These are phyloP conservation scores for Fusarium sp. DNA, from an alignment of 2,329 filamentous ascomycete genomes.

Conservation along the genomic window DNA sequence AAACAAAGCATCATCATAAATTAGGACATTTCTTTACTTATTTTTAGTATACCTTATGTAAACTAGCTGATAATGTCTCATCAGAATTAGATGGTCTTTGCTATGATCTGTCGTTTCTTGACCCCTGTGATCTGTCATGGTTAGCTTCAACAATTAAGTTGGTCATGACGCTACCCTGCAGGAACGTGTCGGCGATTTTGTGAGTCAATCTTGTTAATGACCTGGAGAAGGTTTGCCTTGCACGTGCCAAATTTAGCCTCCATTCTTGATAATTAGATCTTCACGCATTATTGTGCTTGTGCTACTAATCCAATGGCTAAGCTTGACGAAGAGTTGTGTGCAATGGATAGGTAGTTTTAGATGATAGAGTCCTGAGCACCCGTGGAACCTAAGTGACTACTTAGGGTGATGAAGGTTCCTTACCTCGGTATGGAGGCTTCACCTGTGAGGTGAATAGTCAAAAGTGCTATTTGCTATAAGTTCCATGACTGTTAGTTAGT, in stretches of 20 bases:
- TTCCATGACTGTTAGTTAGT: neutral
- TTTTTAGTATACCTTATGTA: neutral
- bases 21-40: neutral
- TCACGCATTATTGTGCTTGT: neutral
- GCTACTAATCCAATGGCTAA: too few relatives aligned
- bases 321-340: neutral
- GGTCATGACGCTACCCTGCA: slow-evolving; percentile 33
- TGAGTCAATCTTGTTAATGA: slow-evolving; percentile 2
- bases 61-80: neutral
- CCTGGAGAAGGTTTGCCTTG: slow-evolving; percentile 9
- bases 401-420: neutral
- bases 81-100: neutral
- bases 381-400: neutral
- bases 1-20: neutral
- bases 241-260: slow-evolving; percentile 1
- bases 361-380: neutral
- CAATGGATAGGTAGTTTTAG: too few relatives aligned
- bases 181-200: slow-evolving; percentile 1
- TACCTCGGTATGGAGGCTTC: neutral
- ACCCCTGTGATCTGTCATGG: neutral
- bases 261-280: neutral
- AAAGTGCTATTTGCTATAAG: neutral
- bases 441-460: neutral
- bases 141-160: slow-evolving; percentile 29
- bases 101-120: neutral